These are phyloP conservation scores for Chaetomiaceae sp. DNA, from an alignment of 2,329 filamentous ascomycete genomes.

Conservation along the genomic window DNA sequence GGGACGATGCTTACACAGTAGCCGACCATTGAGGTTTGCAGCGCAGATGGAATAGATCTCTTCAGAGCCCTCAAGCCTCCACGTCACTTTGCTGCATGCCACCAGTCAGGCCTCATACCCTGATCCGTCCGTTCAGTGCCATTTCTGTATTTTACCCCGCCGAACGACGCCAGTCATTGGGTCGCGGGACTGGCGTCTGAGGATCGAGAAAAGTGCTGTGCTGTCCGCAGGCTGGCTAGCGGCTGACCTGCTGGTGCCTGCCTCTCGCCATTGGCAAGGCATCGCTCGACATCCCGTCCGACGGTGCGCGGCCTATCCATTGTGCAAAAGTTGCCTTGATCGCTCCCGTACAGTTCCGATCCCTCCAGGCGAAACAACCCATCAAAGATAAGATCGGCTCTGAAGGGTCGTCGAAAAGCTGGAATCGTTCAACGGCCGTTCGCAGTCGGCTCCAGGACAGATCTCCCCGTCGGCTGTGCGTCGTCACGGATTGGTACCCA, in stretches of 20 bases:
- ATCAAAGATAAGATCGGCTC: background rate
- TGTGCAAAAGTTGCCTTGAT: background rate
- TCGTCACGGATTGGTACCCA: slow-evolving; percentile 23
- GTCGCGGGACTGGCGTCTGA: too few relatives aligned
- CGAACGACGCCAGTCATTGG: too few relatives aligned
- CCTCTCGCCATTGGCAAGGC: slow-evolving; percentile 15
- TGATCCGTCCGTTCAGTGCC: too few relatives aligned
- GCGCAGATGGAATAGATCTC: too few relatives aligned
- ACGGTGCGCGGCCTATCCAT: slow-evolving; percentile 12
- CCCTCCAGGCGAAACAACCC: background rate
- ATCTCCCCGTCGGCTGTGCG: slow-evolving; percentile 8
- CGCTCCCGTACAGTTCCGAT: slow-evolving; percentile 11
- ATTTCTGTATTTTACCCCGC: too few relatives aligned
- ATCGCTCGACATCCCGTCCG: slow-evolving; percentile 10
- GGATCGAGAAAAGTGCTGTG: slow-evolving; percentile 12
- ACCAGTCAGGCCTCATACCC: too few relatives aligned
- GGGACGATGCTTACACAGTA: too few relatives aligned
- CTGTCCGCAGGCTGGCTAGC: slow-evolving; percentile 1
- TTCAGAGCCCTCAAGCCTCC: too few relatives aligned
- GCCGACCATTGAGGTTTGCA: too few relatives aligned
- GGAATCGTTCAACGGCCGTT: background rate
- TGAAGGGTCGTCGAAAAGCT: background rate
- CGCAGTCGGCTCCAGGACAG: slow-evolving; percentile 8
- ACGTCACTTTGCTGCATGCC: too few relatives aligned
- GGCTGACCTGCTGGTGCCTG: background rate